Evolutionary conservation across 2,329 filamentous ascomycete species (phyloP), one percentile per base, ranked within the genome.

Genomic region (Lecanosticta acicola): DNA sequence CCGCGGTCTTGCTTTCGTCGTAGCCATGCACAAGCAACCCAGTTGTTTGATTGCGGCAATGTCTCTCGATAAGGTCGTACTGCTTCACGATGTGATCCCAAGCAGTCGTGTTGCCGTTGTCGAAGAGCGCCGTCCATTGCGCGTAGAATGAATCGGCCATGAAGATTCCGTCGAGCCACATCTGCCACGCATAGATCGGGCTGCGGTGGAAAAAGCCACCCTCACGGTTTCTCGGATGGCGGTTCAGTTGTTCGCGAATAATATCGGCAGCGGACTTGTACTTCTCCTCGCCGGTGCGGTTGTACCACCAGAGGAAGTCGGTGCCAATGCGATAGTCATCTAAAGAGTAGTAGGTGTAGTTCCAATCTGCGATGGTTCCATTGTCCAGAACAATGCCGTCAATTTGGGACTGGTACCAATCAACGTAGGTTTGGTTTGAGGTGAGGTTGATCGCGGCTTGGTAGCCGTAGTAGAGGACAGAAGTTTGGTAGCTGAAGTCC

Each of bases 11-110:
- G 11, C 64, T 65, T 29, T 68, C 70, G 45, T 80, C 77, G 53
- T 77, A 80, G 7, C 77, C 77, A 49, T 80, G 77, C 0, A 75
- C 70, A 1, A 78, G 61, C 1, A 79, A 62, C 0, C 70, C 69
- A 0, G 66, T 69, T 1, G 60, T 63, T 24, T 60, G 46, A 49
- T 74, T 56, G 44, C 71, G 73, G 48, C 70, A 68, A 38, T 60
- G 53, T 51, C 72, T 68, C 54, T 73, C 70, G 20, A 78, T 61
- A 3, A 74, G 65, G 10, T 71, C 67, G 33, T 50, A 52, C 18
- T 57, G 52, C 3, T 65, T 58, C 1, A 68, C 38, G 34, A 59
- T 53, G 32, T 59, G 47, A 4, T 77, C 37, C 69, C 51, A 51
- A 1, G 54, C 54, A 1, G 53, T 49, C 2, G 45, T 38, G 37